These are phyloP conservation scores for Botrytis tulipae DNA, from an alignment of 2,329 filamentous ascomycete genomes.

Conservation along the genomic window DNA sequence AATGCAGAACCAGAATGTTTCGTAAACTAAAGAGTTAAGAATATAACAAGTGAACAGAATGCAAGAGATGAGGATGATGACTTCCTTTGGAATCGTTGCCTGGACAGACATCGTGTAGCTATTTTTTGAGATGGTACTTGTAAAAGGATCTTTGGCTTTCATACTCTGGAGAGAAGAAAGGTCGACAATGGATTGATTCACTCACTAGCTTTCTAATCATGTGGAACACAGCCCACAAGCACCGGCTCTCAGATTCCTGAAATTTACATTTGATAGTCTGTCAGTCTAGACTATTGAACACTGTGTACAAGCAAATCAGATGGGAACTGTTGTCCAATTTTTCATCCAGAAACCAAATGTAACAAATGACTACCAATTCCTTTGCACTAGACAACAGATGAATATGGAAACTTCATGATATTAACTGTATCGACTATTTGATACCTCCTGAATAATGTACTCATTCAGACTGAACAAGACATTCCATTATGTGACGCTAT, in stretches of 20 bases:
- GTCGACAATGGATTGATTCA: not conserved
- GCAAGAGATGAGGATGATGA: not conserved
- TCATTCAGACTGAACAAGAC: not conserved
- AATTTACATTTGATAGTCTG: not conserved
- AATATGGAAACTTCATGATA: constrained; percentile 8
- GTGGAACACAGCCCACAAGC: not conserved
- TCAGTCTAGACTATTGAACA: not conserved
- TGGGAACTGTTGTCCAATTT: not conserved
- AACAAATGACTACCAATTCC: not conserved
- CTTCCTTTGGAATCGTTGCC: not conserved
- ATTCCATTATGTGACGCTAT: not conserved
- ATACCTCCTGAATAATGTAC: not conserved
- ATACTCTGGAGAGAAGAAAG: not conserved
- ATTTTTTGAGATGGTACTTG: not conserved
- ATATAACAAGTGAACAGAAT: not conserved
- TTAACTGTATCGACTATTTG: not conserved
- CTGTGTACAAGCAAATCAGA: not conserved
- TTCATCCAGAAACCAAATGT: not conserved
- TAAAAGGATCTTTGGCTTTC: not conserved
- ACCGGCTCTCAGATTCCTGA: not conserved
- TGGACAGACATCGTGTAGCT: not conserved
- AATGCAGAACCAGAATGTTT: not conserved
- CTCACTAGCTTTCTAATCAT: not conserved
- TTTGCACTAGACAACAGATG: not conserved
- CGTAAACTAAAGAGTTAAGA: not conserved